phyloP scores from a whole-genome alignment of 2,329 filamentous ascomycete genomes.

The Ascochyta clinopodiicola region DNA sequence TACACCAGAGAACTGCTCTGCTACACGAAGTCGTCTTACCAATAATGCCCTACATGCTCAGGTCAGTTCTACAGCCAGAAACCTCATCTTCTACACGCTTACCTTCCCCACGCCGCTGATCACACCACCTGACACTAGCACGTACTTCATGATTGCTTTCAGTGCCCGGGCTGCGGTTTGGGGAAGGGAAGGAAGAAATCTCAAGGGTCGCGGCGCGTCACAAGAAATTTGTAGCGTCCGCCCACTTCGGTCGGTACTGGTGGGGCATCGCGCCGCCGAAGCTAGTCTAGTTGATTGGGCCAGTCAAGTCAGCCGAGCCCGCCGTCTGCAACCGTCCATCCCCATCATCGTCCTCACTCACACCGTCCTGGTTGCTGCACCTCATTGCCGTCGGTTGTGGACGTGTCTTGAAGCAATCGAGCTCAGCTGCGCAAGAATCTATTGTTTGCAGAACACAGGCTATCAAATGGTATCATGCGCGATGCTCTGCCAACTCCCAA shows the following conservation, averaged over 20 bases:
- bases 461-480: constrained; percentile 49
- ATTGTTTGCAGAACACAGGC: constrained; percentile 30
- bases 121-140: constrained; percentile 75
- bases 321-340: constrained; percentile 4
- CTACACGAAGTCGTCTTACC: constrained; percentile 52
- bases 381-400: neutral
- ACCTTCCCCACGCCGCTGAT: constrained; percentile 55
- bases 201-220: constrained; percentile 29
- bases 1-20: neutral
- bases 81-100: constrained; percentile 39
- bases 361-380: neutral
- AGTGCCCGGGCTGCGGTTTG: constrained; percentile 49
- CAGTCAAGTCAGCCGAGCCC: constrained; percentile 15
- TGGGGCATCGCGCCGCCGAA: neutral
- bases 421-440: constrained; percentile 5
- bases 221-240: constrained; percentile 42
- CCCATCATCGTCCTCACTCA: constrained; percentile 3
- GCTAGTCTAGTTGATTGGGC: neutral
- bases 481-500: constrained; percentile 36
- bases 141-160: constrained; percentile 74
- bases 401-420: no score
- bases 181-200: constrained; percentile 52
- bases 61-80: constrained; percentile 31
- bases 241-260: constrained; percentile 10
- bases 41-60: constrained; percentile 65